Base-by-base conservation (phyloP, 2,329 filamentous ascomycete species). In the Graphilbum fragrans region DNA sequence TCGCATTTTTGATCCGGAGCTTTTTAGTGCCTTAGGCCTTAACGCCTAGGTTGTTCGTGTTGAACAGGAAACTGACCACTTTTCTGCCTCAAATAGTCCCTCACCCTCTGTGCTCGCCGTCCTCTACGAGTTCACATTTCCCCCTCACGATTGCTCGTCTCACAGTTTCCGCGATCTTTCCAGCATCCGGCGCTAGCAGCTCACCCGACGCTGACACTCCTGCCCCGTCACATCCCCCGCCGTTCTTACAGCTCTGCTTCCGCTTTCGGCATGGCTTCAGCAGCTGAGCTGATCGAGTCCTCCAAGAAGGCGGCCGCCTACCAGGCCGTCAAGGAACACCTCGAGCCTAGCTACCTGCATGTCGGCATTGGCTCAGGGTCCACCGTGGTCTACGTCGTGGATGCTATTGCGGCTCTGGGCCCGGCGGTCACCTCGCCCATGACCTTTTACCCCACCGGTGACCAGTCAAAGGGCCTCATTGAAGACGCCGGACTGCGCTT, bases 381-480 rank as follows among this genome's bases (percentile, higher is more conserved):
- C 52, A 86, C 82, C 18, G 86, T 92, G 48, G 77, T 87, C 53
- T 87, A 90, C 60, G 84, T 90, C 38, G 84, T 92, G 45, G 82
- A 88, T 51, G 83, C 84, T 42, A 90, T 93, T 61, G 71, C 71
- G 31, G 70, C 69, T 41, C 72, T 80, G 41, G 72, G 74, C 5
- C 56, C 62, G 9, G 58, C 61, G 2, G 66, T 74, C 43, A 75
- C 73, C 38, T 60, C 65, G 27, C 57, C 64, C 49, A 94, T 94
- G 68, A 79, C 76, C 55, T 98, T 95, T 62, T 74, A 94, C 23
- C 90, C 92, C 7, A 98, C 92, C 0, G 92, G 92, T 20, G 90
- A 81, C 65, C 87, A 94, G 58, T 92, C 83, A 35, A 86, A 86
- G 51, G 82, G 87, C 53, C 76, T 95, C 41, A 93, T 98, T 55